Evolutionary conservation across 305 asterid species (phyloP).

Genomic region (Fraxinus floribunda): DNA sequence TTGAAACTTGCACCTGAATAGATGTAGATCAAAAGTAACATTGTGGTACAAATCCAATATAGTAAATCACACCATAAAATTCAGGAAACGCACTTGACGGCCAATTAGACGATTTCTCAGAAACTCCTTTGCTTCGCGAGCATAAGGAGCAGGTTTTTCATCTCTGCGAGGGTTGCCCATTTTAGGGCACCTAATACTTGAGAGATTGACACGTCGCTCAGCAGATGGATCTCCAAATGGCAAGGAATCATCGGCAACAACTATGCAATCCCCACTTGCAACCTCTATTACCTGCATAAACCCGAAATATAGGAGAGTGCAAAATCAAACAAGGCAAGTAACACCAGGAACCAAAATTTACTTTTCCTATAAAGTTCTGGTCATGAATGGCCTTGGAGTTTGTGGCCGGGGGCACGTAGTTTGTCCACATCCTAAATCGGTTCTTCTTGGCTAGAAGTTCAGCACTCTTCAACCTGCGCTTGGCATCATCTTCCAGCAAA

Average conservation of each 20-base stretch:
- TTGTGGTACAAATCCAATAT: slow-evolving; percentile 5
- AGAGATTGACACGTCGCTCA: slow-evolving; percentile 90
- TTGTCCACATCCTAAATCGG: slow-evolving; percentile 78
- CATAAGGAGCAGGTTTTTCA: slow-evolving; percentile 91
- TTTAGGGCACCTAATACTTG: slow-evolving; percentile 94
- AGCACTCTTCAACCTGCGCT: slow-evolving; percentile 63
- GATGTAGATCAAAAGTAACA: slow-evolving; percentile 22
- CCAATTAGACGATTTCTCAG: slow-evolving; percentile 85
- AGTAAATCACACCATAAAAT: slow-evolving; percentile 15
- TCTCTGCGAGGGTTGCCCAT: slow-evolving; percentile 96
- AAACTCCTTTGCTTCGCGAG: slow-evolving; percentile 96
- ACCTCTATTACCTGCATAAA: slow-evolving; percentile 83
- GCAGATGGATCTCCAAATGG: slow-evolving; percentile 95
- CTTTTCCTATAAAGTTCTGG: slow-evolving; percentile 96
- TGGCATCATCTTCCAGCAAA: slow-evolving; percentile 75
- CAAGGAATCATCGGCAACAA: slow-evolving; percentile 88
- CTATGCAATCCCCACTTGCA: slow-evolving; percentile 82
- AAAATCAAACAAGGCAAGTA: not conserved
- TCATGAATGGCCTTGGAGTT: slow-evolving; percentile 96
- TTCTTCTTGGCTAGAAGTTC: slow-evolving; percentile 90
- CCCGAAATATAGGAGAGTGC: slow-evolving; percentile 11
- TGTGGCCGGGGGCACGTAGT: slow-evolving; percentile 84
- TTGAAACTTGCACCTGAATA: slow-evolving; percentile 79
- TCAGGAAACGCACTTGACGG: slow-evolving; percentile 58
- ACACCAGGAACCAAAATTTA: slow-evolving; percentile 31